Evolutionary conservation across 1,284 basidiomycete genomes (phyloP).

Genomic region (Sporisorium iseilematis-ciliati): DNA sequence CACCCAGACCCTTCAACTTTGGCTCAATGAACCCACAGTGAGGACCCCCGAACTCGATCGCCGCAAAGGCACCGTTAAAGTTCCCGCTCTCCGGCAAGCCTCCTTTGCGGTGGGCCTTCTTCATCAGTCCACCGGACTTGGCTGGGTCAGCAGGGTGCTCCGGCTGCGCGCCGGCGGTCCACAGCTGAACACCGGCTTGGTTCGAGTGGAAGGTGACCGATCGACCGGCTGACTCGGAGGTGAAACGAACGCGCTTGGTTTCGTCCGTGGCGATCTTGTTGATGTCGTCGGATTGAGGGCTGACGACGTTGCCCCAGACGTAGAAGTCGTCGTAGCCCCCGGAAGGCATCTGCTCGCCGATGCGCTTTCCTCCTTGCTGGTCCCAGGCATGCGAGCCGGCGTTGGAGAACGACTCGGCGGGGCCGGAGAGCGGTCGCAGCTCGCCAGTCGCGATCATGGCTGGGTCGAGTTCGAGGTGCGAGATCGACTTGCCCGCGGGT

Average conservation of each 20-base stretch:
- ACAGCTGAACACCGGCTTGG: slow-evolving; percentile 63
- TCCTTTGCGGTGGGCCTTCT: slow-evolving; percentile 47
- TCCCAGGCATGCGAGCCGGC: slow-evolving; percentile 50
- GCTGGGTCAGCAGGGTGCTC: slow-evolving; percentile 40
- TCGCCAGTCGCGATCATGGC: slow-evolving; percentile 52
- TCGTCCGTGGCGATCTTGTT: slow-evolving; percentile 30
- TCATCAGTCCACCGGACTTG: slow-evolving; percentile 38
- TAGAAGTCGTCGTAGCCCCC: slow-evolving; percentile 65
- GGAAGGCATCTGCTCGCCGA: slow-evolving; percentile 35
- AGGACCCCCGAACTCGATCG: slow-evolving; percentile 64
- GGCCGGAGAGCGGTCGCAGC: slow-evolving; percentile 17
- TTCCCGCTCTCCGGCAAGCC: slow-evolving; percentile 38
- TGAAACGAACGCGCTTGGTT: slow-evolving; percentile 40
- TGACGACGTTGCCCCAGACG: slow-evolving; percentile 50
- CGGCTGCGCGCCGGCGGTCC: slow-evolving; percentile 52
- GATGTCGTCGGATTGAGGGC: slow-evolving; percentile 36
- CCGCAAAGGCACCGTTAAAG: slow-evolving; percentile 43
- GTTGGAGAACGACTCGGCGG: slow-evolving; percentile 35
- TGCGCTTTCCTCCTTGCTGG: slow-evolving; percentile 35
- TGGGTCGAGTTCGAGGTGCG: slow-evolving; percentile 53
- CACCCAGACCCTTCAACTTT: slow-evolving; percentile 39
- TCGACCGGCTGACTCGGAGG: slow-evolving; percentile 42
- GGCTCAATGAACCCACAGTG: slow-evolving; percentile 60
- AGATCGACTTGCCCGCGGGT: slow-evolving; percentile 28
- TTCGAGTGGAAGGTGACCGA: slow-evolving; percentile 58